Evolutionary conservation across 306 rosid genomes (phyloP), one percentile per base, ranked within the genome.

Genomic region (Geum urbanum): DNA sequence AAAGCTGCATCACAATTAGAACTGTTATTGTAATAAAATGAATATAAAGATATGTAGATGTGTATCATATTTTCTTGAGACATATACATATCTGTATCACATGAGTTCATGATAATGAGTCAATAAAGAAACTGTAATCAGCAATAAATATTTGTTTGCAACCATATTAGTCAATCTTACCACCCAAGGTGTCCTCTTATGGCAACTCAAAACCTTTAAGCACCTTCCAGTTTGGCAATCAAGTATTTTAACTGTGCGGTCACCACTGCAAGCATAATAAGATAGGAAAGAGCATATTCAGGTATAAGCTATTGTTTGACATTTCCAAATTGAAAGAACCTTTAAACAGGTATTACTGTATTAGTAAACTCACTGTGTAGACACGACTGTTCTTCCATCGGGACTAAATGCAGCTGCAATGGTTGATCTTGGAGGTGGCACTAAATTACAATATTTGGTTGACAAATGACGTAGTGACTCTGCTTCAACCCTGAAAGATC

Each of bases 381-480:
- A 92, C 49, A 96, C 98, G 70, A 92, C 88, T 63, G 86, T 84
- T 75, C 76, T 89, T 71, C 98, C 98, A 82, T 88, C 96, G 9
- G 91, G 32, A 27, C 32, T 27, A 27, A 27, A 27, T 27, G 32
- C 32, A 27, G 32, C 32, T 27, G 32, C 32, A 61, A 92, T 92
- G 47, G 98, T 92, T 19, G 98, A 92, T 74, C 96, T 79, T 53
- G 98, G 96, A 24, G 98, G 89, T 81, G 98, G 96, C 69, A 83
- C 63, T 70, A 92, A 79, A 67, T 95, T 88, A 46, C 98, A 92
- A 82, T 88, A 88, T 73, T 85, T 90, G 32, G 96, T 96, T 51
- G 98, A 86, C 63, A 92, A 79, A 86, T 90, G 96, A 59, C 85
- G 82, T 76, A 92, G 74, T 24, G 96, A 90, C 74, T 81, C 84